Percentiles rank a stretch among this genome's conserved stretches.
These are phyloP conservation scores for Paspalum notatum DNA, from an alignment of 176 grass and related monocot genomes.

Conservation along the genomic window DNA sequence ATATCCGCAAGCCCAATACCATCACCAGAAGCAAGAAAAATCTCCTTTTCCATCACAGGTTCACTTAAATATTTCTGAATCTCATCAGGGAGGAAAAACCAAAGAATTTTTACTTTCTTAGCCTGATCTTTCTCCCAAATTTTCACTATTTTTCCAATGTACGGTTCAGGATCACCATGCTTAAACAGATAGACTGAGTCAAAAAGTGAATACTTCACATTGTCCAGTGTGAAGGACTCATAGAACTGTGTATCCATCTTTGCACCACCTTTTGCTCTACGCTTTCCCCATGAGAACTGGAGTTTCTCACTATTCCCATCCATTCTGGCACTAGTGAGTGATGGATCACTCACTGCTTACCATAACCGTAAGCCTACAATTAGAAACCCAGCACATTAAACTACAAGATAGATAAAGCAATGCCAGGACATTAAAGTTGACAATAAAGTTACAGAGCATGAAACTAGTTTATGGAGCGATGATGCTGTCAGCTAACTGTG, in stretches of 20 bases:
- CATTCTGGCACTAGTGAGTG: conserved; percentile 37
- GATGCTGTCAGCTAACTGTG: not conserved
- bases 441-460: conserved; percentile 1
- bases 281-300: conserved; percentile 65
- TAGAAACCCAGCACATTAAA: conserved; percentile 24
- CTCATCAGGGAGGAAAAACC: conserved; percentile 72
- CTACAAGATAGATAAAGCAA: conserved; percentile 18
- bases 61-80: conserved; percentile 51
- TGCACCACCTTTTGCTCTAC: conserved; percentile 44
- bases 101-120: conserved; percentile 78
- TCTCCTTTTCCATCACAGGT: conserved; percentile 57
- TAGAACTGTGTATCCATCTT: conserved; percentile 62
- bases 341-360: conserved; percentile 35
- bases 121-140: conserved; percentile 57
- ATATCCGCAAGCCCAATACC: conserved; percentile 57
- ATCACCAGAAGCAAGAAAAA: conserved; percentile 74
- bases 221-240: conserved; percentile 61
- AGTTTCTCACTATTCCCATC: conserved; percentile 34
- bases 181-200: conserved; percentile 71
- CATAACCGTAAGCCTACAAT: conserved; percentile 44
- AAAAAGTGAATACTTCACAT: conserved; percentile 69
- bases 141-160: conserved; percentile 73
- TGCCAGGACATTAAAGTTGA: not conserved
- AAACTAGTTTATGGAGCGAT: not conserved
- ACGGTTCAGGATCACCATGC: conserved; percentile 42